Percentiles rank a stretch among this genome's conserved stretches.
Evolutionary conservation across 495 filamentous ascomycete species (phyloP).

Genomic region (Schizothecium vesticola): DNA sequence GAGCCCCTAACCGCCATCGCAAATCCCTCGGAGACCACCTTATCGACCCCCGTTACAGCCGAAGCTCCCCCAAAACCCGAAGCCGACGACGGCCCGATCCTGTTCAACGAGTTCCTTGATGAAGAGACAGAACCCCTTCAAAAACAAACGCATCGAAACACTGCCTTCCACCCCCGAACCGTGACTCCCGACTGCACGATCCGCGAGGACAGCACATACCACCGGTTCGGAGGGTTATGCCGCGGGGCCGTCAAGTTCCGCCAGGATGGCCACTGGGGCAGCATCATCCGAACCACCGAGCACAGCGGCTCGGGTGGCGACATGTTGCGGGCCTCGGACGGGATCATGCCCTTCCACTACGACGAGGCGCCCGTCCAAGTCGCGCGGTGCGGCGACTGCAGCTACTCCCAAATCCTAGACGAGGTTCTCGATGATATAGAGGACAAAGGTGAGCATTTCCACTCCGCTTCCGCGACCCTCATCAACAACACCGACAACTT

Average conservation of each 20-base stretch:
- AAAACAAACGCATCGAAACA: neutral
- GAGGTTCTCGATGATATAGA: conserved; percentile 28
- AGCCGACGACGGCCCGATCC: neutral
- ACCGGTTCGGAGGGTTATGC: conserved; percentile 23
- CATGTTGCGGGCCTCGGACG: conserved; percentile 21
- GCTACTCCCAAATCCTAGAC: conserved; percentile 29
- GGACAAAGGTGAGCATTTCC: conserved; percentile 22
- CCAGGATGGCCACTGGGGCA: conserved; percentile 20
- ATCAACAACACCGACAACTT: too few relatives aligned
- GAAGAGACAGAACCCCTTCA: neutral
- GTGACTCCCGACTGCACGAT: conserved; percentile 17
- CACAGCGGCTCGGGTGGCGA: conserved; percentile 11
- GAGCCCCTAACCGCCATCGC: neutral
- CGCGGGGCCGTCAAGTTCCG: conserved; percentile 20
- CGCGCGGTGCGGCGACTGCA: conserved; percentile 29
- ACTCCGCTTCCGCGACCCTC: too few relatives aligned
- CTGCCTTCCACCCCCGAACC: neutral
- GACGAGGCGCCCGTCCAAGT: conserved; percentile 14
- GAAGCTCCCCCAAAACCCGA: neutral
- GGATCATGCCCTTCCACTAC: conserved; percentile 17
- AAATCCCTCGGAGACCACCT: neutral
- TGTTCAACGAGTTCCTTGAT: neutral
- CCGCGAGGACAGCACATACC: conserved; percentile 17
- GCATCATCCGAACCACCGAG: conserved; percentile 17
- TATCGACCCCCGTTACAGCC: neutral